Evolutionary conservation across 805 yeast species (phyloP), one percentile per base, ranked within the genome.

Genomic region (Saccharomycopsis capsularis): DNA sequence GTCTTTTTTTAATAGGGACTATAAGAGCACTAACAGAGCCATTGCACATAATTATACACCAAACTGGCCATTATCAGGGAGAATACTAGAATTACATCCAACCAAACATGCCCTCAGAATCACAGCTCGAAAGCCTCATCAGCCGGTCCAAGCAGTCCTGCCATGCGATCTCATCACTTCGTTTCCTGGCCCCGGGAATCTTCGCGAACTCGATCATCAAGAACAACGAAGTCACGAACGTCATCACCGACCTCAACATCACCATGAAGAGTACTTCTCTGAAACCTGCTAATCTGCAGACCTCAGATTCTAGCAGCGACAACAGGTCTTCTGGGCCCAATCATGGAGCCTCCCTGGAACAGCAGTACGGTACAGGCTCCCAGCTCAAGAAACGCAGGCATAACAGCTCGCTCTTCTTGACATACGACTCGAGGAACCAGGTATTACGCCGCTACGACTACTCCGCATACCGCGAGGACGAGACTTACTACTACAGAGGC

Each of bases 191-290:
- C 13, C 43, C 46, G n/a, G 52, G 52, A 18, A 48, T 44, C 13
- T 51, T 51, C 36, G 43, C 52, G 7, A 51, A 51, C 22, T 48
- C 52, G 19, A 41, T 50, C 19, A 38, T 48, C 32, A 47, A 47
- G 29, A 50, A 47, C 30, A 44, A 44, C 4, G 55, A 51, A 19
- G 48, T 51, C 19, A 51, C 55, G 3, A 51, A 48, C 36, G 32
- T 51, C 22, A 51, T 51, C 16, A 51, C 55, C 3, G 55, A 51
- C 16, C 40, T 51, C 19, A 51, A 51, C 23, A 44, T 51, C 18
- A 45, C 36, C 22, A 21, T 47, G 21, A 32, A 27, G 4, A 38
- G 16, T n/a, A 27, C 32, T 27, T 27, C 32, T 27, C n/a, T n/a
- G n/a, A n/a, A n/a, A n/a, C n/a, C n/a, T n/a, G n/a, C n/a, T n/a